Conservation (phyloP, 2,329 filamentous ascomycete genomes). For the Teratosphaeria zuluensis region DNA sequence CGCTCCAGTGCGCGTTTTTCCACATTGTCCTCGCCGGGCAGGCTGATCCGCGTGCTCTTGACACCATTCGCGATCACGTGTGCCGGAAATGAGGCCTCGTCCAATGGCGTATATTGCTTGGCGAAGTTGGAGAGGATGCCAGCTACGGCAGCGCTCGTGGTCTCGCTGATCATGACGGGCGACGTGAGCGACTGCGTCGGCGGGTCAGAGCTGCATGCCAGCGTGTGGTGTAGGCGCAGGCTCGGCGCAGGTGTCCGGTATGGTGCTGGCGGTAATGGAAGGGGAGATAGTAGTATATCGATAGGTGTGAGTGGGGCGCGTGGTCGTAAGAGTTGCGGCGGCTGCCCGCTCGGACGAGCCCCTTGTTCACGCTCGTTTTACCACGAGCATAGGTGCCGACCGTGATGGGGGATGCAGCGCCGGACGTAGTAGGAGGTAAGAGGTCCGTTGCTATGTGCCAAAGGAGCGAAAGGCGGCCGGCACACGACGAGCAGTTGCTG, state of each 20-base stretch:
- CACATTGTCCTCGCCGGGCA: conserved; percentile 66
- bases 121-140: conserved; percentile 40
- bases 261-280: too few species aligned
- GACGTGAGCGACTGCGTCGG: background rate
- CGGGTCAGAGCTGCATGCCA: background rate
- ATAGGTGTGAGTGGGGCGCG: background rate
- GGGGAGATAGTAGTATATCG: background rate
- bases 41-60: conserved; percentile 46
- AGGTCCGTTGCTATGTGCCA: background rate
- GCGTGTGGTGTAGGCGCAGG: background rate
- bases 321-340: background rate
- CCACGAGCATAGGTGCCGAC: background rate
- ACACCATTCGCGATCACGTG: conserved; percentile 42
- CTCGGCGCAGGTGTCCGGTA: background rate
- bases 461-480: background rate
- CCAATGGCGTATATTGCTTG: conserved; percentile 35
- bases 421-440: background rate
- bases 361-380: background rate
- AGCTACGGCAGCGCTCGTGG: conserved; percentile 26
- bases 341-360: background rate
- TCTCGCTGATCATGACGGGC: conserved; percentile 11
- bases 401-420: background rate
- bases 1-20: conserved; percentile 72
- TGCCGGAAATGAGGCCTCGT: conserved; percentile 36
- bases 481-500: background rate